These are phyloP conservation scores for Phytophthora pluvialis DNA, from an alignment of 352 stramenopile genomes.

Conservation along the genomic window DNA sequence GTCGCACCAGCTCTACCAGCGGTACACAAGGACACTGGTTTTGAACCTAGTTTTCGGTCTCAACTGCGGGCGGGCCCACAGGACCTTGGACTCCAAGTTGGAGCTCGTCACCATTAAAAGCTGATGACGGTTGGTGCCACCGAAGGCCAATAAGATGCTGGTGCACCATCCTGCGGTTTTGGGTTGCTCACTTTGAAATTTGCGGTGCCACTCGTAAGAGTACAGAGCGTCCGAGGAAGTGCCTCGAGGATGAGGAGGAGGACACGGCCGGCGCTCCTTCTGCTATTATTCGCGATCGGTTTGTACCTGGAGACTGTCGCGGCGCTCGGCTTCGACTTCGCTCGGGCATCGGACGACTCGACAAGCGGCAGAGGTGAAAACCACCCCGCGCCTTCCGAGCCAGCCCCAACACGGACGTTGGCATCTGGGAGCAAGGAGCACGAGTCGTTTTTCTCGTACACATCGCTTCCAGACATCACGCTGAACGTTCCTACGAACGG, in stretches of 20 bases:
- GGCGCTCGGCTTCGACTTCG: not conserved
- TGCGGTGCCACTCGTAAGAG: constrained; percentile 24
- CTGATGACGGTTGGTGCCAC: constrained; percentile 14
- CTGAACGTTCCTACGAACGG: constrained; percentile 17
- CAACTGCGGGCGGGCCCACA: not conserved
- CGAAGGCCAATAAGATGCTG: constrained; percentile 22
- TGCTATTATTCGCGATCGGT: constrained; percentile 3
- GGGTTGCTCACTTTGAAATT: constrained; percentile 31
- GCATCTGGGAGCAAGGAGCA: constrained; percentile 12
- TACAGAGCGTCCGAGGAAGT: constrained; percentile 4
- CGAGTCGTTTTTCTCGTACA: constrained; percentile 36
- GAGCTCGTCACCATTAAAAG: constrained; percentile 6
- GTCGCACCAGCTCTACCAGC: constrained; percentile 29
- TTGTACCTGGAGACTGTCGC: not conserved
- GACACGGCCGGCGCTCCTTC: constrained; percentile 9
- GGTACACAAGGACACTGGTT: constrained; percentile 16
- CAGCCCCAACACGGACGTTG: not conserved
- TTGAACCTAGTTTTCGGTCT: constrained; percentile 4
- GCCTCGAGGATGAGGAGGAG: constrained; percentile 29
- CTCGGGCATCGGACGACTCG: not conserved
- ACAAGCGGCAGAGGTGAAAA: not conserved
- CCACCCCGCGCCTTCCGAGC: not conserved
- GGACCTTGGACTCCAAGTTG: not conserved
- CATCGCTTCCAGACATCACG: constrained; percentile 16
- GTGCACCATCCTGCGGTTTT: constrained; percentile 19